Evolutionary conservation across 1,139 yeast genomes (phyloP), one percentile per base, ranked within the genome.

Genomic region (Blastobotrys indianensis): DNA sequence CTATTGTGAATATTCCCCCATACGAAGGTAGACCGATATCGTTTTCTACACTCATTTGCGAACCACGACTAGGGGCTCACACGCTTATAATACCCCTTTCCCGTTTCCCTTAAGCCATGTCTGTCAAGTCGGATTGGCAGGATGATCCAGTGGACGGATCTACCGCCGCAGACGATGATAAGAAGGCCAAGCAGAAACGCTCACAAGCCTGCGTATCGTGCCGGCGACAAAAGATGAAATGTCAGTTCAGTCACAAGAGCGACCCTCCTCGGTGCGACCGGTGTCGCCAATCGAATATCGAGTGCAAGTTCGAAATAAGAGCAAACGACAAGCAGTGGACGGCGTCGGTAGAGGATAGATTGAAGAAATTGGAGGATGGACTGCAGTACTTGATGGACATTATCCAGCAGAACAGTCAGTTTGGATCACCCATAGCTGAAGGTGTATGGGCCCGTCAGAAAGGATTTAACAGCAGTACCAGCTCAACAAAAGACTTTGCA

Each of bases 231-330:
- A 54, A 54, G 41, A 45, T 51, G 39, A 55, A 54, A 35, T 56
- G 60, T 42, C 48, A 48, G 41, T 51, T 56, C 34, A 46, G 54
- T 11, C 45, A 49, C 12, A 41, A 45, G 36, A 29, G 47, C 9
- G 55, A 51, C 31, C 56, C 59, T 9, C 49, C 49, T 15, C 45
- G 39, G 11, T 56, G 60, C 41, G 60, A 56, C 38, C 45, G 59
- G n/a, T 56, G 60, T 43, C 38, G 51, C 9, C 46, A 43, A 37
- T 38, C 48, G 9, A 55, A 53, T 29, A 35, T 46, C 16, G 57
- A 47, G 33, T 56, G 60, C 38, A 45, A 45, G 36, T 49, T 56
- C 28, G 57, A 54, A 46, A 47, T 50, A 13, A 44, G 51, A 29
- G 50, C 50, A 25, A 52, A 52, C 34, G 56, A 54, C 47, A 48